Base-by-base conservation (phyloP, 257 asterid genomes). In the Orobanche coerulescens region DNA sequence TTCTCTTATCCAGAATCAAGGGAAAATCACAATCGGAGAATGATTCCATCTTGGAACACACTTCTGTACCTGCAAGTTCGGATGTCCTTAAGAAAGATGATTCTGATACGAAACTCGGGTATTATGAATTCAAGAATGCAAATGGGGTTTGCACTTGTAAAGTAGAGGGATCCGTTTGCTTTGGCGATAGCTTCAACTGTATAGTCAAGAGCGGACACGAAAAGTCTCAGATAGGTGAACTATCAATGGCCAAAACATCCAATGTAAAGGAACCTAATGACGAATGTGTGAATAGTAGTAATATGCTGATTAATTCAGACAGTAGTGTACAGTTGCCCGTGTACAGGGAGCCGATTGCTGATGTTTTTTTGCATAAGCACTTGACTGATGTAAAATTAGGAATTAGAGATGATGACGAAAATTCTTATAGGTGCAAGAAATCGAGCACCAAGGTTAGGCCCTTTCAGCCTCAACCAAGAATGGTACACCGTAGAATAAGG, bases 321-420 rank as follows among this genome's bases (percentile, higher is more conserved):
- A 72, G 76, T 80, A 84, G 88, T 89, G 99, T 93, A 86, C 83
- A 84, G 87, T 71, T 86, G 67, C 83, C 93, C 77, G 76, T 80
- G 82, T 77, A 82, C 70, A 89, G 94, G 81, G 84, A 81, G 66
- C 77, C 76, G 61, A 40, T 78, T 79, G 74, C 77, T 68, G 74
- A 64, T 63, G 80, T 82, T 81, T 71, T 76, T 48, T 62, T 77
- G 71, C 82, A 73, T 54, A 88, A 83, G 86, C 94, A 52, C 64
- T 72, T 85, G 85, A 77, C 69, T 59, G 71, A 61, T 84, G 95
- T 93, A 81, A 81, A 89, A 56, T 69, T 93, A 93, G 97, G 94
- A 73, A 76, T 71, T 93, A 93, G 94, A 77, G 95, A 89, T 85
- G 97, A 89, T 80, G 97, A 83, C 78, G 96, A 93, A 56, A 89